A percentile compares a stretch with the other conserved stretches of the same genome.
These are phyloP conservation scores for Saccharomycopsis olivae DNA, from an alignment of 805 yeast genomes.

Conservation along the genomic window DNA sequence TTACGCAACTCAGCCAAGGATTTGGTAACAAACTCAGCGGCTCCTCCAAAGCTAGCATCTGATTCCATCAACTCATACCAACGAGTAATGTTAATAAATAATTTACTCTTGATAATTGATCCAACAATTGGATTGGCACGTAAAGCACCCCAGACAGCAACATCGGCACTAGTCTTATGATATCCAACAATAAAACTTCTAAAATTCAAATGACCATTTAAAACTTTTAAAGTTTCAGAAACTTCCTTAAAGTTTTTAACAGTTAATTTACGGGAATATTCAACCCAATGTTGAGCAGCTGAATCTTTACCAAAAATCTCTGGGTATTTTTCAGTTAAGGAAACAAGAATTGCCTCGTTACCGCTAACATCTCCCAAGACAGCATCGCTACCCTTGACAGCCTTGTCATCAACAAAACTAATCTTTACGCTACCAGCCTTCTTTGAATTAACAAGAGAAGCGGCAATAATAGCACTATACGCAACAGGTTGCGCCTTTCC, in stretches of 20 bases:
- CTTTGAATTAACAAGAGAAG: conserved; percentile 54
- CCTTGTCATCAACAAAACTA: conserved; percentile 65
- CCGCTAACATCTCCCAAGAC: conserved; percentile 31
- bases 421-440: conserved; percentile 43
- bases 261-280: conserved; percentile 54
- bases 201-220: conserved; percentile 77
- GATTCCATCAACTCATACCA: conserved; percentile 79
- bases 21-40: conserved; percentile 56
- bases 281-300: conserved; percentile 55
- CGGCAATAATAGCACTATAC: conserved; percentile 69
- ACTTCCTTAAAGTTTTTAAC: conserved; percentile 85
- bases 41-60: conserved; percentile 48
- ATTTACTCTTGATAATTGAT: conserved; percentile 75
- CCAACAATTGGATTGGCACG: conserved; percentile 92
- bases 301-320: conserved; percentile 26
- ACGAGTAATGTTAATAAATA: conserved; percentile 79
- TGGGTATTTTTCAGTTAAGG: conserved; percentile 45
- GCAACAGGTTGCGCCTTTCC: conserved; percentile 81
- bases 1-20: conserved; percentile 68
- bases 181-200: conserved; percentile 70
- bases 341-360: conserved; percentile 35
- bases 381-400: conserved; percentile 36
- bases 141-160: conserved; percentile 87
- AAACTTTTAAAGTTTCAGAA: conserved; percentile 62
- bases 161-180: conserved; percentile 63